Base-by-base conservation (phyloP, 495 filamentous ascomycete genomes). In the Oleoguttula mirabilis region DNA sequence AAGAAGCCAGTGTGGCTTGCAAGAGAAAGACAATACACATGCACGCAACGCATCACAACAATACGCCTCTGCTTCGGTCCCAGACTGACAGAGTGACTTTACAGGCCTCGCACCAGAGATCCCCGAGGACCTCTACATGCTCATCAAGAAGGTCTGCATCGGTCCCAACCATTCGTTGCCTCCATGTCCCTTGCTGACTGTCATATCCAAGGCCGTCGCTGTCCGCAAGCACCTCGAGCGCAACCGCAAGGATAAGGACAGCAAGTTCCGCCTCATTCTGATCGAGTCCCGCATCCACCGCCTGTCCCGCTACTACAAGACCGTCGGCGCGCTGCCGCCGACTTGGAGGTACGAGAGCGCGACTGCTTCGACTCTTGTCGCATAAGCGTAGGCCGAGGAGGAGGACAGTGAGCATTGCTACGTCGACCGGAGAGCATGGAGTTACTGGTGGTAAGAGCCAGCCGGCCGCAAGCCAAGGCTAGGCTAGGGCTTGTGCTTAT, bases 161-260 rank as follows among this genome's bases (percentile, higher is more conserved):
- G 7, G 4, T 20, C 32, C 21, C 7, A 55, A 66, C 36, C 32
- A 4, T 30, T 32, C 21, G 5, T 17, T 14, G 3, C 22, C 37
- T 40, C 25, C 21, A 27, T 16, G 19, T n/a, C 14, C 24, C 22
- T 27, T 48, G 22, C 31, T 35, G 32, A 30, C 42, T 21, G 19
- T 21, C 34, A 11, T 20, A 41, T 45, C 34, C 23, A 36, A 87
- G 85, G 88, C 88, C 57, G 88, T 95, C 61, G 80, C 88, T 61
- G 90, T 99, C 72, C 90, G 92, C 70, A 99, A 99, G 84, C 92
- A 96, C 72, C 84, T 99, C 55, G 88, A 96, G 76, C 82, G 85
- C 69, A 99, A 99, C 78, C 87, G 90, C 67, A 99, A 99, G 77
- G 90, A 96, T 79, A 92, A 85, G 72, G 90, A 96, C 75, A 80